Percentiles rank a stretch among this genome's conserved stretches.
Evolutionary conservation across 805 yeast genomes (phyloP).

Genomic region (Candida manassasensis): DNA sequence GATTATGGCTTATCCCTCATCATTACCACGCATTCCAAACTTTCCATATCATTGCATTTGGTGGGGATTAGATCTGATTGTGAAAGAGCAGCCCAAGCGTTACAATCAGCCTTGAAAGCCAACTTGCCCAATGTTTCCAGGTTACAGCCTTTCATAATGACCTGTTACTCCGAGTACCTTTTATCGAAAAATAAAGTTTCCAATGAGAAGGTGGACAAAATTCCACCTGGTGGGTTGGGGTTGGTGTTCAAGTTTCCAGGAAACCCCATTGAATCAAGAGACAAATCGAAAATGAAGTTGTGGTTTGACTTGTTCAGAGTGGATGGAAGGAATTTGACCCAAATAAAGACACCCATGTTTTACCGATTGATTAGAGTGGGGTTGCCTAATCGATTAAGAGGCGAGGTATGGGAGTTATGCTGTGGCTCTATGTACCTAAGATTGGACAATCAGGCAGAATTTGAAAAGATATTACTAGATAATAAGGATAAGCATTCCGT

Average conservation of each 20-base stretch:
- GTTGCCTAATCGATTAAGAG: slow-evolving; percentile 88
- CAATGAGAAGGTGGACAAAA: slow-evolving; percentile 39
- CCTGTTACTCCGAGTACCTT: slow-evolving; percentile 83
- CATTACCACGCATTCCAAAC: slow-evolving; percentile 62
- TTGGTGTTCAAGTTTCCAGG: slow-evolving; percentile 85
- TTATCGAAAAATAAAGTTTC: slow-evolving; percentile 53
- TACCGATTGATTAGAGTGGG: slow-evolving; percentile 85
- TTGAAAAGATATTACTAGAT: slow-evolving; percentile 51
- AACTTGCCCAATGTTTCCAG: slow-evolving; percentile 60
- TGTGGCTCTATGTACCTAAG: slow-evolving; percentile 81
- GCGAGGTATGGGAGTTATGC: slow-evolving; percentile 93
- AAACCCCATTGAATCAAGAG: slow-evolving; percentile 68
- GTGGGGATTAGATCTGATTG: slow-evolving; percentile 75
- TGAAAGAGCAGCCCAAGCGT: slow-evolving; percentile 69
- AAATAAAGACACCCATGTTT: slow-evolving; percentile 71
- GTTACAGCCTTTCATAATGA: slow-evolving; percentile 58
- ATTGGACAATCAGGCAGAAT: slow-evolving; percentile 56
- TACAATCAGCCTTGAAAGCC: slow-evolving; percentile 57
- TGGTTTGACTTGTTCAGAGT: slow-evolving; percentile 90
- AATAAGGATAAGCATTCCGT: slow-evolving; percentile 63
- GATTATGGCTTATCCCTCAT: slow-evolving; percentile 74
- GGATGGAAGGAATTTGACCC: slow-evolving; percentile 79
- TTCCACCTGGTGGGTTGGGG: slow-evolving; percentile 86
- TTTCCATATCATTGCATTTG: slow-evolving; percentile 62
- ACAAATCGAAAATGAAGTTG: slow-evolving; percentile 77